Evolutionary conservation across 1,139 yeast genomes (phyloP), one percentile per base, ranked within the genome.

Genomic region (Debaryomyces psychrophilus): DNA sequence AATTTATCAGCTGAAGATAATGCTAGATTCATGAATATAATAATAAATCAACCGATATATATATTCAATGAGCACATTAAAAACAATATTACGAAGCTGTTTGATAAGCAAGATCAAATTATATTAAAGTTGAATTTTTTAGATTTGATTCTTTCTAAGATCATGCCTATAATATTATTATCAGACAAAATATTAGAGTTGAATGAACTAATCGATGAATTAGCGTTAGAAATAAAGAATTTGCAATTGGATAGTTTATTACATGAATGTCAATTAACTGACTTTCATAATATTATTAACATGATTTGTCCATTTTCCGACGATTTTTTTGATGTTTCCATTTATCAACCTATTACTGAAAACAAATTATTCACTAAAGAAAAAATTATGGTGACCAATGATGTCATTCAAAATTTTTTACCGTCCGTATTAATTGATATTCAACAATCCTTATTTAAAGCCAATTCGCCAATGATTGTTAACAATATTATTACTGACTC

Each of bases 261-360:
- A 35, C 65, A 67, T 14, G 76, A 73, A 27, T 76, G 87, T 29
- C 77, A 79, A 0, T 62, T 86, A 31, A 69, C 67, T 22, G 81
- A 85, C 46, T 81, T 79, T 52, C 82, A 73, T 59, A 86, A 85
- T 56, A 65, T 86, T 41, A 69, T 83, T 44, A 83, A 83, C 55
- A 83, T 86, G 87, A 84, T 86, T n/a, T 82, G 81, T 60, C 86
- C 87, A 12, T 65, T 83, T 18, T 79, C 73, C 22, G 78, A 81
- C 47, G 83, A 78, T 39, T 77, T 71, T 45, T 79, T 79, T 51
- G 83, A 79, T 34, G 73, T 75, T 3, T 64, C 77, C 15, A 73
- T 85, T 56, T 87, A 86, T 60, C 72, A 81, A 48, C 87, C 92
- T 0, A 76, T 85, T 9, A 66, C 69, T 2, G 90, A 85, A 53